Percentiles rank a stretch among this genome's conserved stretches.
phyloP scores from a whole-genome alignment of 73 alveolate genomes.

The Paramecium octaurelia region DNA sequence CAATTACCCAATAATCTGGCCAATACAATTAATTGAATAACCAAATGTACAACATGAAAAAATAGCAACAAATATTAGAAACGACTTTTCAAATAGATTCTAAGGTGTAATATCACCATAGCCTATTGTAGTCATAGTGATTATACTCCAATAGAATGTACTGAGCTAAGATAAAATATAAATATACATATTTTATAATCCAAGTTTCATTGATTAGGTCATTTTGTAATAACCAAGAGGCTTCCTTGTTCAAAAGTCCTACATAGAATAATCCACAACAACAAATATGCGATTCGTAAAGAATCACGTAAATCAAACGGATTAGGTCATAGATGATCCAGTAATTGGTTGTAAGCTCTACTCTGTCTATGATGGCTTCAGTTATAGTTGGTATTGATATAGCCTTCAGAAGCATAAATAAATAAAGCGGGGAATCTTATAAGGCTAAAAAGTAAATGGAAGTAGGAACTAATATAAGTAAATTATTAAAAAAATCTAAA shows the following conservation, averaged over 20 bases:
- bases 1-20: neutral
- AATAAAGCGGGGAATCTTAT: neutral
- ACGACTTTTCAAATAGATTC: neutral
- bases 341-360: slow-evolving; percentile 17
- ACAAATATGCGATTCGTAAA: neutral
- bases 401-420: neutral
- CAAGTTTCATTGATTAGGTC: neutral
- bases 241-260: neutral
- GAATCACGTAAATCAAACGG: neutral
- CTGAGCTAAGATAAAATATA: neutral
- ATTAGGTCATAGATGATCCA: neutral
- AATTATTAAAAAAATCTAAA: neutral
- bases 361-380: neutral
- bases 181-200: slow-evolving; percentile 7
- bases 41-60: slow-evolving; percentile 61
- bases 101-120: slow-evolving; percentile 59
- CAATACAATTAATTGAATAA: slow-evolving; percentile 42
- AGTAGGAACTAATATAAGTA: neutral
- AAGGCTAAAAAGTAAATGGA: neutral
- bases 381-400: neutral
- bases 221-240: neutral
- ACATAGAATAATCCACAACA: slow-evolving; percentile 28
- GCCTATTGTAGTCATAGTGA: slow-evolving; percentile 62
- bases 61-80: slow-evolving; percentile 39
- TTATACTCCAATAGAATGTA: slow-evolving; percentile 51